Base-by-base conservation (phyloP, 345 rosid genomes). In the Moricandia arvensis region DNA sequence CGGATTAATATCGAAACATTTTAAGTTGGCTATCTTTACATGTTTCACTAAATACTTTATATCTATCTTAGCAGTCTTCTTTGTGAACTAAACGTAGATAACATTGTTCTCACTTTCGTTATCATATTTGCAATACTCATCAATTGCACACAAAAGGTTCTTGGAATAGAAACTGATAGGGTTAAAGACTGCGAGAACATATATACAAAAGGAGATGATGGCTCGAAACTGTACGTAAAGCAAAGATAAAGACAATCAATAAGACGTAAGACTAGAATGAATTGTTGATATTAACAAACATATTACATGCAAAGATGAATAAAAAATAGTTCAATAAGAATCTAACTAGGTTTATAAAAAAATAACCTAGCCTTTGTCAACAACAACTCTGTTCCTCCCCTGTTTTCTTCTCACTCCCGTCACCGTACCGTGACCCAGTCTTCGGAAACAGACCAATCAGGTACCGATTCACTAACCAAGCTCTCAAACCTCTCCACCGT, bases 391-490 rank as follows among this genome's bases (percentile, higher is more conserved):
- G 68, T 57, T 68, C 34, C 29, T 37, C 38, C 59, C 15, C 59
- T 63, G 72, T 27, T 72, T 59, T 12, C 33, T 9, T 13, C 34
- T 0, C 59, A 31, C 51, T 73, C 16, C 12, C 53, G 30, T 72
- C 79, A 75, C 80, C 87, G 76, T 12, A 80, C 75, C 3, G 69
- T 75, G 57, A 84, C 41, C 89, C 89, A 86, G 63, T 24, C 33
- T 0, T 21, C 72, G 0, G 68, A 33, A 51, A 79, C 78, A 8
- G 81, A 79, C 89, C 89, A 86, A 62, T 80, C 67, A 41, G 84
- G 83, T 1, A 16, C 5, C 71, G 68, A 26, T 15, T 68, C 68
- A 55, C 65, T 37, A 29, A 55, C 73, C 33, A 86, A 62, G 41
- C 63, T 41, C 16, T 58, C 69, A 29, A 86, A 15, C 63, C 86